Evolutionary conservation across 2,329 filamentous ascomycete genomes (phyloP).

Genomic region (Myriosclerotinia scirpicola): DNA sequence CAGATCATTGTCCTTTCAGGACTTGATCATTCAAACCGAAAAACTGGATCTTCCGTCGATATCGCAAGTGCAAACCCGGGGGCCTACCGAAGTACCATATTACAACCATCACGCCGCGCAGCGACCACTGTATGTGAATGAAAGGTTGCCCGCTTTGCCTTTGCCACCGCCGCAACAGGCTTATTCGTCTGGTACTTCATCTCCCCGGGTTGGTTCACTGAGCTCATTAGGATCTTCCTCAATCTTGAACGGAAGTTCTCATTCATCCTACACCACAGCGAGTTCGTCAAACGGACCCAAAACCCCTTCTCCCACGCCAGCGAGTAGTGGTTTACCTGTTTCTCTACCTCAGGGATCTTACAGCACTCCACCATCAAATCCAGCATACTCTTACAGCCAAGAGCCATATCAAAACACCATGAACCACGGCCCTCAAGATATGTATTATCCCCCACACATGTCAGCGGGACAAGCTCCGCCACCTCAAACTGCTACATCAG

Average conservation of each 20-base stretch:
- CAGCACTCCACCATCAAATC: conserved; percentile 41
- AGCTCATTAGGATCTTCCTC: conserved; percentile 59
- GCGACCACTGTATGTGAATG: conserved; percentile 65
- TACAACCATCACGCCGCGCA: conserved; percentile 67
- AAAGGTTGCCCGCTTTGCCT: conserved; percentile 70
- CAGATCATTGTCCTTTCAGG: conserved; percentile 37
- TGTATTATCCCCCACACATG: conserved; percentile 83
- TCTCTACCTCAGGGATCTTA: conserved; percentile 43
- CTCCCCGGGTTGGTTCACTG: conserved; percentile 72
- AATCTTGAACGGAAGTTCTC: conserved; percentile 52
- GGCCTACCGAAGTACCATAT: conserved; percentile 68
- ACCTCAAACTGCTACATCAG: conserved; percentile 74
- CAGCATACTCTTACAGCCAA: conserved; percentile 45
- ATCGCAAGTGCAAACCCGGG: conserved; percentile 78
- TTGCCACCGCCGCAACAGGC: conserved; percentile 62
- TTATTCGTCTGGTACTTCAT: conserved; percentile 69
- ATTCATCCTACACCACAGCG: conserved; percentile 55
- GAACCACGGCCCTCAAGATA: conserved; percentile 79
- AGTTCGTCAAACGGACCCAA: conserved; percentile 63
- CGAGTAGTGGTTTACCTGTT: conserved; percentile 48
- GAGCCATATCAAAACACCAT: conserved; percentile 56
- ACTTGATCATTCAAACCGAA: conserved; percentile 59
- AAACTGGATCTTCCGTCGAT: conserved; percentile 94
- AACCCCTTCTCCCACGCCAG: conserved; percentile 70
- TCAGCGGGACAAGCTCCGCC: conserved; percentile 72